Conservation (phyloP, 345 rosid species). For the Dipteronia dyeriana region DNA sequence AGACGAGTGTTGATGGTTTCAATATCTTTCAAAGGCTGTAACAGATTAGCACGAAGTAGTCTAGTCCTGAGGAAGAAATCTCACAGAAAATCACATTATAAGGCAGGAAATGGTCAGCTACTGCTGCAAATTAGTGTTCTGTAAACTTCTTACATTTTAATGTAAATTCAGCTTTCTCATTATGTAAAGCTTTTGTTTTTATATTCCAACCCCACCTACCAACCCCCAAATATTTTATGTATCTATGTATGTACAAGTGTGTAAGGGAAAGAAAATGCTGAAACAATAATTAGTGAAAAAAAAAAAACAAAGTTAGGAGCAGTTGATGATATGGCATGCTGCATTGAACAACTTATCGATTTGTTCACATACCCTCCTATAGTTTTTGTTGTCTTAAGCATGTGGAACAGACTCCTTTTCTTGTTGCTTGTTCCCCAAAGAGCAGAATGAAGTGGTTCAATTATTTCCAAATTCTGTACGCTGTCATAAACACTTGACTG, state of each 20-base stretch:
- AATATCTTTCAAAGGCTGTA: conserved; percentile 95
- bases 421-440: conserved; percentile 90
- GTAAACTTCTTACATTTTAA: background rate
- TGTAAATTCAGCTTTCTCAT: background rate
- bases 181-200: background rate
- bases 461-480: conserved; percentile 88
- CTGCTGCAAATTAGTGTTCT: background rate
- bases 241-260: background rate
- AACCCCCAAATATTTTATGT: background rate
- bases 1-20: conserved; percentile 92
- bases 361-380: conserved; percentile 72
- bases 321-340: conserved; percentile 14
- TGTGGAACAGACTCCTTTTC: conserved; percentile 91
- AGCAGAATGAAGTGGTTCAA: conserved; percentile 81
- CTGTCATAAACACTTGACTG: conserved; percentile 43
- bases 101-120: background rate
- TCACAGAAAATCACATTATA: conserved; percentile 21
- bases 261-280: background rate
- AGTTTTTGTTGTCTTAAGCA: conserved; percentile 96
- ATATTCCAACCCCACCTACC: background rate
- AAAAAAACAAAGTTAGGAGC: conserved; percentile 11
- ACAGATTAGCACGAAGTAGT: conserved; percentile 94
- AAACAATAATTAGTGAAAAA: background rate
- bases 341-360: conserved; percentile 10
- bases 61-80: conserved; percentile 71